phyloP scores from a whole-genome alignment of 805 yeast species.

The Hermanozyma aechmeae region DNA sequence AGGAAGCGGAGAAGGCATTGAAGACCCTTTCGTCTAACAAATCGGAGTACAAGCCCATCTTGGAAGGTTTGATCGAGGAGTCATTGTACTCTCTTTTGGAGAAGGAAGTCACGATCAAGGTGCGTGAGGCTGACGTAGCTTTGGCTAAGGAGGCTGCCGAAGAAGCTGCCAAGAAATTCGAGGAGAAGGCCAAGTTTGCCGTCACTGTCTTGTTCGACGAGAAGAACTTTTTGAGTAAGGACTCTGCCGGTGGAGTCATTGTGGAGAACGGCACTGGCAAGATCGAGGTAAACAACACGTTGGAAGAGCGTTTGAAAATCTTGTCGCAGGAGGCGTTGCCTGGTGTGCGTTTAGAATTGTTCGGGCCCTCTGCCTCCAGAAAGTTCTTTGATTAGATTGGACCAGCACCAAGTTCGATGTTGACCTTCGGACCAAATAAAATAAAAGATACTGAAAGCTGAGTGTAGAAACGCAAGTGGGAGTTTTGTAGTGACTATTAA shows the following conservation, averaged over 20 bases:
- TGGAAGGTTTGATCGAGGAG: slow-evolving; percentile 76
- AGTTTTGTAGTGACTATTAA: no score
- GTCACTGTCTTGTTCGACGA: slow-evolving; percentile 52
- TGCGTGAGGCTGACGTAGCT: slow-evolving; percentile 55
- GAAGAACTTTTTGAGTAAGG: slow-evolving; percentile 46
- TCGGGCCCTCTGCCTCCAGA: slow-evolving; percentile 78
- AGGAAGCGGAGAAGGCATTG: slow-evolving; percentile 56
- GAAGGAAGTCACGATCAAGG: slow-evolving; percentile 51
- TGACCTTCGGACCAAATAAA: no score
- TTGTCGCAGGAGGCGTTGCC: slow-evolving; percentile 83
- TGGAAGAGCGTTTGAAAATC: slow-evolving; percentile 85
- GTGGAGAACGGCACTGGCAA: slow-evolving; percentile 64
- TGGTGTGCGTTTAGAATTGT: slow-evolving; percentile 81
- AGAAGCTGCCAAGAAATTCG: slow-evolving; percentile 55
- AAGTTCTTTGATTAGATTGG: slow-evolving; percentile 91
- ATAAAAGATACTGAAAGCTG: no score
- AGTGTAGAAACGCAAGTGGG: no score
- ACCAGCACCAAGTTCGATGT: no score
- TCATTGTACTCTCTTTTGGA: slow-evolving; percentile 65
- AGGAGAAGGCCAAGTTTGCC: slow-evolving; percentile 49
- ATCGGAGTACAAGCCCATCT: slow-evolving; percentile 54
- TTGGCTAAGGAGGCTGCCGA: slow-evolving; percentile 53
- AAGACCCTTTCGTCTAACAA: slow-evolving; percentile 46
- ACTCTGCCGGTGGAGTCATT: slow-evolving; percentile 78
- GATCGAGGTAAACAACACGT: slow-evolving; percentile 84